phyloP scores from a whole-genome alignment of 2,329 filamentous ascomycete genomes.

The Penicillium sp. region DNA sequence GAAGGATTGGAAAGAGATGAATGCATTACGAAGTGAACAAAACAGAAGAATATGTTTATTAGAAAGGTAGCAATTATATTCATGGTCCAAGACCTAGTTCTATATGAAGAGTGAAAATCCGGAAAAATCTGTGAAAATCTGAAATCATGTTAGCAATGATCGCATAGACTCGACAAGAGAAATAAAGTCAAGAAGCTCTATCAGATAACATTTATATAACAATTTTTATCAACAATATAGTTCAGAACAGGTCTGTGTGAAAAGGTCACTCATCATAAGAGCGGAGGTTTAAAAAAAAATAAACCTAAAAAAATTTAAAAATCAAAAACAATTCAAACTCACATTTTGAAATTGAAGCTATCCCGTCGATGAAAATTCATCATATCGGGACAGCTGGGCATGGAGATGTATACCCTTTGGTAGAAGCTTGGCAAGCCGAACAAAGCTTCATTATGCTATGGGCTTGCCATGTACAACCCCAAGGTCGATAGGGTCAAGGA shows the following conservation, averaged over 20 bases:
- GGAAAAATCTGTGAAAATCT: not conserved
- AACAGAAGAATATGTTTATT: not conserved
- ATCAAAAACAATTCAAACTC: conserved; percentile 3
- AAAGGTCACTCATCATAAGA: conserved; percentile 14
- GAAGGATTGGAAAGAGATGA: not conserved
- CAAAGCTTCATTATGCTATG: conserved; percentile 60
- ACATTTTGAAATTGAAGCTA: conserved; percentile 6
- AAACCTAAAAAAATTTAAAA: no score
- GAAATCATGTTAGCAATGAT: conserved; percentile 18
- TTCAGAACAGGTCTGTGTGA: conserved; percentile 56
- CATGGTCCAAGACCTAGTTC: not conserved
- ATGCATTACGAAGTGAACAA: not conserved
- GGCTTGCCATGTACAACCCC: not conserved
- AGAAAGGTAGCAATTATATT: not conserved
- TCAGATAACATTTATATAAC: conserved; percentile 48
- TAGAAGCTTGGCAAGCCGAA: conserved; percentile 74
- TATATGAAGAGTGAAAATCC: not conserved
- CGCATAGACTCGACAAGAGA: conserved; percentile 7
- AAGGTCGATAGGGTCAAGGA: not conserved
- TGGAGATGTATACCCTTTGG: not conserved
- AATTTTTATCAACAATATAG: conserved; percentile 53
- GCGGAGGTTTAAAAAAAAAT: not conserved
- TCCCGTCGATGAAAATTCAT: not conserved
- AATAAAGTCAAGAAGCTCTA: conserved; percentile 24
- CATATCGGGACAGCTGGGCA: not conserved